These are phyloP conservation scores for Leucocoprinus leucothites DNA, from an alignment of 768 basidiomycete genomes.

Conservation along the genomic window DNA sequence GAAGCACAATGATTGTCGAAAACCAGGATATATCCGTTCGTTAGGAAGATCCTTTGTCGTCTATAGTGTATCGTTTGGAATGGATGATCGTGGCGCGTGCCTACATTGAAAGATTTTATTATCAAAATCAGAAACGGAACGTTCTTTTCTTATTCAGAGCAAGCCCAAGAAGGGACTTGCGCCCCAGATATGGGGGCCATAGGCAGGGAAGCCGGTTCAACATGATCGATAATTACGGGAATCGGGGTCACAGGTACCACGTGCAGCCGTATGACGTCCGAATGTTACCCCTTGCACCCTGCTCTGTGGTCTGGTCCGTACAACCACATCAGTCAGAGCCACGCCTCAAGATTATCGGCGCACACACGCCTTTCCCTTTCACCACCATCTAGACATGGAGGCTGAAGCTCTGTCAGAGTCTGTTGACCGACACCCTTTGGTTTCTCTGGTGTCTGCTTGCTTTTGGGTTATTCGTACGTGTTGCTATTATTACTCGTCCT, in stretches of 20 bases:
- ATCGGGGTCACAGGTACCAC: background rate
- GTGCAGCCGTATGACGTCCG: conserved; percentile 9
- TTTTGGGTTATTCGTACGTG: conserved; percentile 82
- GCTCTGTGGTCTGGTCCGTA: background rate
- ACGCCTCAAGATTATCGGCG: conserved; percentile 6
- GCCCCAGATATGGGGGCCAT: background rate
- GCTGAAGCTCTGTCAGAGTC: conserved; percentile 30
- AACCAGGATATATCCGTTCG: no score
- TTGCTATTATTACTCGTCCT: background rate
- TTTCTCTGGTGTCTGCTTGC: conserved; percentile 74
- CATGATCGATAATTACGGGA: background rate
- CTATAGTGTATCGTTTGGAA: no score
- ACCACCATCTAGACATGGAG: conserved; percentile 28
- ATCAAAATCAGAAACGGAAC: no score
- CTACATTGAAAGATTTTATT: no score
- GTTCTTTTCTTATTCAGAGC: no score
- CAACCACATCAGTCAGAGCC: background rate
- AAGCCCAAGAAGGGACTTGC: no score
- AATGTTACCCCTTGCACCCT: background rate
- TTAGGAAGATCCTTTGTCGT: no score
- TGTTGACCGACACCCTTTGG: conserved; percentile 60
- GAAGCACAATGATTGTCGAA: no score
- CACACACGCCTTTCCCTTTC: conserved; percentile 9
- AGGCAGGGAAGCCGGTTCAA: background rate
- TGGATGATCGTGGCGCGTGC: no score